Evolutionary conservation across 192 early-diverging fungal genomes (phyloP).

Genomic region (Coemansia sp.): DNA sequence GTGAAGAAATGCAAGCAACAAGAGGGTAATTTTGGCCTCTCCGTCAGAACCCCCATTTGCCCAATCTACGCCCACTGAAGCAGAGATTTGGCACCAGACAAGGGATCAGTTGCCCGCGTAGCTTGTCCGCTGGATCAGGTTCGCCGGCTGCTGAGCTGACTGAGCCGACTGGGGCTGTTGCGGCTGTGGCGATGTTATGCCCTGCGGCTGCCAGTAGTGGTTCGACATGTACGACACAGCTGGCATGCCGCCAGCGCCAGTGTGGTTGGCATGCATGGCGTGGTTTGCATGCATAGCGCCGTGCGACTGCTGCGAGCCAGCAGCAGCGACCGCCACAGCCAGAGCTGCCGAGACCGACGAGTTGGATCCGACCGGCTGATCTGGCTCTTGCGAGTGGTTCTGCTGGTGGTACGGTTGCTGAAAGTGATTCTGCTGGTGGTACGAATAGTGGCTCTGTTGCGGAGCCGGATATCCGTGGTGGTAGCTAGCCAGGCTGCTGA

Average conservation of each 20-base stretch:
- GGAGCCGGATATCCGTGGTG: constrained; percentile 38
- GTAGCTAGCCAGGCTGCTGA: constrained; percentile 47
- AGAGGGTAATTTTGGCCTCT: neutral
- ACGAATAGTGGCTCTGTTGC: constrained; percentile 40
- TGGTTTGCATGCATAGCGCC: constrained; percentile 13
- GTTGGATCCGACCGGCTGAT: constrained; percentile 19
- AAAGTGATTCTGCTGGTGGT: constrained; percentile 23
- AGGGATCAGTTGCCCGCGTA: constrained; percentile 22
- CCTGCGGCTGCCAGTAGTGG: constrained; percentile 39
- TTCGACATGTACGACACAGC: constrained; percentile 41
- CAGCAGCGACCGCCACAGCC: constrained; percentile 34
- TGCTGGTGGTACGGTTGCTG: constrained; percentile 24
- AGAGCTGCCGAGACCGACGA: constrained; percentile 34
- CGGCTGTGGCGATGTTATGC: constrained; percentile 38
- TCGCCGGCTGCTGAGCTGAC: constrained; percentile 18
- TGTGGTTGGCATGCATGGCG: constrained; percentile 13
- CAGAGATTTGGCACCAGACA: neutral
- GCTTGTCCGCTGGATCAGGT: constrained; percentile 42
- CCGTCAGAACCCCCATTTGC: neutral
- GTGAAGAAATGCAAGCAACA: neutral
- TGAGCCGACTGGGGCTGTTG: constrained; percentile 20
- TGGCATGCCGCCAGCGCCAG: constrained; percentile 10
- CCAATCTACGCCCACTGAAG: neutral
- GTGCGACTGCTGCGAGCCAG: constrained; percentile 20
- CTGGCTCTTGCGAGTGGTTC: constrained; percentile 23